Evolutionary conservation across 2,329 filamentous ascomycete species (phyloP), one percentile per base, ranked within the genome.

Genomic region (Sordariomycetes sp.): DNA sequence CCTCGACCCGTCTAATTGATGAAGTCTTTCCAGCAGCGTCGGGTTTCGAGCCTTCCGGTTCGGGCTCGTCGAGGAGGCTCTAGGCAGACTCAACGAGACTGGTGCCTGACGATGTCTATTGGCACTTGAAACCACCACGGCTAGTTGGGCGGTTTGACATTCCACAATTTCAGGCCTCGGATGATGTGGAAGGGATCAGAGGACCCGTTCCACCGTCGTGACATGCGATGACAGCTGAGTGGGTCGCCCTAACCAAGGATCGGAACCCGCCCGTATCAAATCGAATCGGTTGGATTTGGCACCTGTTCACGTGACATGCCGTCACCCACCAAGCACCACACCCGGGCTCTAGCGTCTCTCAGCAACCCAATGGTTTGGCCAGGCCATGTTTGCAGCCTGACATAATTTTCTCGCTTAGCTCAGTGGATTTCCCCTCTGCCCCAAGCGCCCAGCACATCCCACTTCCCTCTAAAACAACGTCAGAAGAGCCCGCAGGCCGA

Each of bases 391-490:
- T 56, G 54, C 22, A 56, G 54, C 54, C 54, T 56, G 54, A 56
- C 54, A 56, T 56, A 56, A 56, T 56, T 56, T 56, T 56, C 45
- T 56, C 22, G 32, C 34, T 24, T 35, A 22, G 24, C 50, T 54
- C 50, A 35, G n/a, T n/a, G n/a, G n/a, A 28, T 35, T 56, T 56
- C 25, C 25, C 42, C 20, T 50, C 54, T 56, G 54, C 54, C 54
- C 54, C 54, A 56, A 51, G 54, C 42, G 25, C 39, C 39, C 39
- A 45, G 39, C 39, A 45, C 54, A 56, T 56, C 54, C 54, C 54
- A 56, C 54, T 56, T 51, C 54, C 54, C 34, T 50, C 50, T 45
- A 56, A 56, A 56, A 50, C 53, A 55, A 55, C 54, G 54, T 56
- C 54, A 56, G 54, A 50, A 56, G 34, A 35, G 25, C 42, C 54